Base-by-base conservation (phyloP, 352 stramenopile species). In the Phytophthora sansomeana region DNA sequence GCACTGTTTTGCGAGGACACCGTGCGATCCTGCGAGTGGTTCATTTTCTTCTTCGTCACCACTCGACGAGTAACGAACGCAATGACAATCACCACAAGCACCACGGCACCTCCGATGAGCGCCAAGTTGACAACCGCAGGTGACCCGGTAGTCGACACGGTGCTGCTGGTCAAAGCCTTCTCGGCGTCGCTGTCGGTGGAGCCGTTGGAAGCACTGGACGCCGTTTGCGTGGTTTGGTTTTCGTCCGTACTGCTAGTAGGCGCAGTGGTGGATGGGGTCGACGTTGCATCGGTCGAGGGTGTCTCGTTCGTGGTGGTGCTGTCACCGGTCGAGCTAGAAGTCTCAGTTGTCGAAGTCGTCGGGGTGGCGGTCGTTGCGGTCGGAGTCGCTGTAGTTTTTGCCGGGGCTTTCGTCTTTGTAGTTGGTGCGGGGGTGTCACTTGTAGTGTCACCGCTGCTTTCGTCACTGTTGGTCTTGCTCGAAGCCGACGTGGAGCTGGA, bases 1-100 rank as follows among this genome's bases (percentile, higher is more conserved):
- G 49, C 28, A 32, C 69, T 69, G 29, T 48, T 60, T 14, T 55
- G 46, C 16, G 59, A 77, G 16, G 75, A 74, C 32, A 78, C 58
- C 10, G 57, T 65, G 26, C 51, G 69, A 36, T 80, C 69, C 32
- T 77, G 62, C 10, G 72, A 69, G 2, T 54, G 39, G 6, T 59
- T 64, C 26, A 69, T 76, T 49, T 72, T 77, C 41, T 65, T 71
- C 56, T 68, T 80, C 44, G 58, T 74, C 24, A 58, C 13, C 8
- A 77, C 48, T 1, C 75, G 76, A 28, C 66, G 76, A 10, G 72
- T 60, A 21, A 93, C 69, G 51, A 93, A 90, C 3, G 82, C 24
- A 6, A 74, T 59, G 10, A 91, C 65, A 29, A 89, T 57, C 17
- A 88, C 42, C 11, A 80, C 68, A 11, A 78, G 77, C 19, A 81